These are phyloP conservation scores for Oryza meridionalis DNA, from an alignment of 176 grass and related monocot genomes.

Conservation along the genomic window DNA sequence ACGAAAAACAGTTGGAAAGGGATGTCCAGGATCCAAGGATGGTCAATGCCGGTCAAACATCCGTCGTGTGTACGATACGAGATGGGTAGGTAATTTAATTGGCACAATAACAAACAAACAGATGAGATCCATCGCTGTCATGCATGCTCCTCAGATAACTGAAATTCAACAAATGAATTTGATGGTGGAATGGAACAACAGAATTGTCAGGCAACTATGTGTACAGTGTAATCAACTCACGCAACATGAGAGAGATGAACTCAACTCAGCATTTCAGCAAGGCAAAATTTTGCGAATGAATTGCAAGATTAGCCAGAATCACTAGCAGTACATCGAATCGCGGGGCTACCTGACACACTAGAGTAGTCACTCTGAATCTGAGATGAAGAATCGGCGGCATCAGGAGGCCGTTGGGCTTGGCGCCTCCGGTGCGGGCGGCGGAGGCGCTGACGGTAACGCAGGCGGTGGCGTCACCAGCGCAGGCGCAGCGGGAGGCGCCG, in stretches of 20 bases:
- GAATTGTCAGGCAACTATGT: neutral
- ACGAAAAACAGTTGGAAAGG: neutral
- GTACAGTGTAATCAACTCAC: neutral
- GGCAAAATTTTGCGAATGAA: neutral
- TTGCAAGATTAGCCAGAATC: neutral
- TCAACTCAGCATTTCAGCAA: neutral
- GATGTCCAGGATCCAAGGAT: neutral
- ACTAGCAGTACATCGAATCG: neutral
- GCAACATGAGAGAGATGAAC: slow-evolving; percentile 8
- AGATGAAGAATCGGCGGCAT: neutral
- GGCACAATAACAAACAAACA: neutral
- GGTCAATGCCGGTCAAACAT: neutral
- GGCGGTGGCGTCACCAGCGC: neutral
- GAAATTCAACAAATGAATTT: neutral
- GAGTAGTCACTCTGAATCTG: neutral
- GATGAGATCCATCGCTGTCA: neutral
- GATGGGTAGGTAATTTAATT: neutral
- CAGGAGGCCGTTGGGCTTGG: slow-evolving; percentile 44
- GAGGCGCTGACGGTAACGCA: neutral
- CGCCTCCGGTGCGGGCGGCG: slow-evolving; percentile 27
- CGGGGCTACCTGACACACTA: too few relatives aligned
- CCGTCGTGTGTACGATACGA: neutral
- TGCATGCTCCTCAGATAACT: neutral
- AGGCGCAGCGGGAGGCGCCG: neutral
- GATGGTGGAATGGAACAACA: neutral